These are phyloP conservation scores for Lactarius sp. DNA, from an alignment of 768 basidiomycete genomes.

Conservation along the genomic window DNA sequence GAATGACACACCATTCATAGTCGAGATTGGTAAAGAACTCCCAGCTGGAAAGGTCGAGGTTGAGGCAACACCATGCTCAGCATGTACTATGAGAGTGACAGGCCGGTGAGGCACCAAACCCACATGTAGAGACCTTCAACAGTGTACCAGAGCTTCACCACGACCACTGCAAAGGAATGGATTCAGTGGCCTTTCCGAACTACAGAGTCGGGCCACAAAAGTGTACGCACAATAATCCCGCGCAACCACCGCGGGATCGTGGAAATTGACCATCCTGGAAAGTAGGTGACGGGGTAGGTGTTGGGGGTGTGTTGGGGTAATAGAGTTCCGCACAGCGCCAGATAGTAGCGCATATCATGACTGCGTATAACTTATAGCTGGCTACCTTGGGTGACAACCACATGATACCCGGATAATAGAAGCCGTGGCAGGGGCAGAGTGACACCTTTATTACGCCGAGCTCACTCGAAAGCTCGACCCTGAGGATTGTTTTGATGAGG, in stretches of 20 bases:
- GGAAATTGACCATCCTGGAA: not conserved
- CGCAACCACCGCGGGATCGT: not conserved
- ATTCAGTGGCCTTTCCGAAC: not conserved
- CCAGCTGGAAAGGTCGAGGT: not conserved
- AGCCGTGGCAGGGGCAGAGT: too few relatives aligned
- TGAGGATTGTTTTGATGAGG: too few relatives aligned
- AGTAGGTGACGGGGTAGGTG: not conserved
- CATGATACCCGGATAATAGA: too few relatives aligned
- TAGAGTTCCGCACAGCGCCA: too few relatives aligned
- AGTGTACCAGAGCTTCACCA: slow-evolving; percentile 2
- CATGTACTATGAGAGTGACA: not conserved
- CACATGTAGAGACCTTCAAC: slow-evolving; percentile 3
- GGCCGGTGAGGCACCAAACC: not conserved
- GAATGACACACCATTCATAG: not conserved
- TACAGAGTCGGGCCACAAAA: not conserved
- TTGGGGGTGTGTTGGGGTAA: too few relatives aligned
- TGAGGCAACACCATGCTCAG: not conserved
- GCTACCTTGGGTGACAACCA: too few relatives aligned
- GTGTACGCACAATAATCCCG: not conserved
- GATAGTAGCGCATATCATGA: too few relatives aligned
- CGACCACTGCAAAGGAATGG: not conserved
- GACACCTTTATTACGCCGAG: too few relatives aligned
- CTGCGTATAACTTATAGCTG: too few relatives aligned
- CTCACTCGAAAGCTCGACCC: too few relatives aligned
- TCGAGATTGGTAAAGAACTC: not conserved